Percentiles rank a stretch among this genome's conserved stretches.
phyloP scores from a whole-genome alignment of 768 basidiomycete species.

The Gloeopeniophorella convolvens region DNA sequence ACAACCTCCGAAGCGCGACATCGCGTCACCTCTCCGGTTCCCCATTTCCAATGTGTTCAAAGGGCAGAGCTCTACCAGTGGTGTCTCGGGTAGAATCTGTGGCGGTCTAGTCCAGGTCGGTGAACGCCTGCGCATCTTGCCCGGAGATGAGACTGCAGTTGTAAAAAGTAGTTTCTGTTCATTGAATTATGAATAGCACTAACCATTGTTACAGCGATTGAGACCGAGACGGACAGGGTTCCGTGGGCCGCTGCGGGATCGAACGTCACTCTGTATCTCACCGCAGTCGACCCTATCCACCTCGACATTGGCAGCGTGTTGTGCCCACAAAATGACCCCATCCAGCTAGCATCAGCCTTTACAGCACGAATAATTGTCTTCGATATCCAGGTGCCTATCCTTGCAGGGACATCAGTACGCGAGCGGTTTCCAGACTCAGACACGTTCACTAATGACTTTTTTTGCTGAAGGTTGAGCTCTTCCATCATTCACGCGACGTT shows the following conservation, averaged over 20 bases:
- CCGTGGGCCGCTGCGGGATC: slow-evolving; percentile 89
- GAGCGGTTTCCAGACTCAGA: not conserved
- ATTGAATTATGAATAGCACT: not conserved
- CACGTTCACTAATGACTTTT: not conserved
- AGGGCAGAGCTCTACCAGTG: slow-evolving; percentile 70
- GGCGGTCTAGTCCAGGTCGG: slow-evolving; percentile 90
- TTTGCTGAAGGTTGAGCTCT: slow-evolving; percentile 79
- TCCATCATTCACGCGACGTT: slow-evolving; percentile 89
- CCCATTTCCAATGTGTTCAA: slow-evolving; percentile 96
- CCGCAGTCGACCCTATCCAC: slow-evolving; percentile 78
- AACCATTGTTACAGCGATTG: slow-evolving; percentile 54
- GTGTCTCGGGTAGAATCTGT: slow-evolving; percentile 77
- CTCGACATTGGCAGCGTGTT: slow-evolving; percentile 85
- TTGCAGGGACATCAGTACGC: slow-evolving; percentile 74
- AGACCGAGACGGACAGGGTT: slow-evolving; percentile 67
- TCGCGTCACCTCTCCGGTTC: slow-evolving; percentile 70
- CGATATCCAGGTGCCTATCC: slow-evolving; percentile 86
- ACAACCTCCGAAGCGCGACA: slow-evolving; percentile 74
- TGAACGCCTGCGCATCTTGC: slow-evolving; percentile 77
- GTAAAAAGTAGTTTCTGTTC: slow-evolving; percentile 45
- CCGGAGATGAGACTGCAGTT: slow-evolving; percentile 84
- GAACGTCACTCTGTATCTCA: slow-evolving; percentile 81
- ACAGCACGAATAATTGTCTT: slow-evolving; percentile 89
- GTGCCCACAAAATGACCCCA: slow-evolving; percentile 63
- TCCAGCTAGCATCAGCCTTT: slow-evolving; percentile 74